Percentiles rank a stretch among this genome's conserved stretches.
phyloP scores from a whole-genome alignment of 495 filamentous ascomycete genomes.

The Tetracladium setigerum region DNA sequence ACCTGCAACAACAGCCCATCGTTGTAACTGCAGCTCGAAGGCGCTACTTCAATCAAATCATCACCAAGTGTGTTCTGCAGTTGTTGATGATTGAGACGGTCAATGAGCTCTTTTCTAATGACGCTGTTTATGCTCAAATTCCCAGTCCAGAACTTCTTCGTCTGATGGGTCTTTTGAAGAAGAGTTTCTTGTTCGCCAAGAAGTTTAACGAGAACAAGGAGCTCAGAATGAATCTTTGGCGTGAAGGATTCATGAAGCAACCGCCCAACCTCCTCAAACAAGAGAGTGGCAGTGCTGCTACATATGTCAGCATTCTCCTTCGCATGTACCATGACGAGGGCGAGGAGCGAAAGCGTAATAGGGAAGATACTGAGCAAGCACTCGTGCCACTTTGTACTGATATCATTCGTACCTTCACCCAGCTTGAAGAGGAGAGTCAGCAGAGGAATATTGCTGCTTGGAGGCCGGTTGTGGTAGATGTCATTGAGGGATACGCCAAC shows the following conservation, averaged over 20 bases:
- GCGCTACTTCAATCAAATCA: conserved; percentile 99
- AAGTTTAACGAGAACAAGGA: conserved; percentile 97
- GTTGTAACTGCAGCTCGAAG: conserved; percentile 87
- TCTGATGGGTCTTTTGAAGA: conserved; percentile 88
- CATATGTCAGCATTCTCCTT: conserved; percentile 89
- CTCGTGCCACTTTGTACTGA: conserved; percentile 91
- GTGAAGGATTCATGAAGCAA: conserved; percentile 99
- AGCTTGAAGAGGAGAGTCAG: conserved; percentile 87
- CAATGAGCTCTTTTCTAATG: conserved; percentile 95
- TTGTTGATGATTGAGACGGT: conserved; percentile 99
- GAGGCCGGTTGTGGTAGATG: conserved; percentile 94
- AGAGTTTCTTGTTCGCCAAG: conserved; percentile 90
- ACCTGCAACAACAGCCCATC: conserved; percentile 75
- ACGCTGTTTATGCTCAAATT: conserved; percentile 88
- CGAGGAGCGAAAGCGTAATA: conserved; percentile 70
- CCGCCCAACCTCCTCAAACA: conserved; percentile 98
- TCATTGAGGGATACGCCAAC: conserved; percentile 87
- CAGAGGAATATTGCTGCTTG: conserved; percentile 94
- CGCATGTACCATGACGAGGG: conserved; percentile 92
- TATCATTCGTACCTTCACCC: conserved; percentile 75
- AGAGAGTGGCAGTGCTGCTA: conserved; percentile 84
- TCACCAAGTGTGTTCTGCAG: conserved; percentile 96
- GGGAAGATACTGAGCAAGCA: conserved; percentile 76
- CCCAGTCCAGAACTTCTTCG: conserved; percentile 81
- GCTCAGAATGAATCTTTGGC: conserved; percentile 85